These are phyloP conservation scores for Aureobasidium zeae DNA, from an alignment of 2,329 filamentous ascomycete species.

Conservation along the genomic window DNA sequence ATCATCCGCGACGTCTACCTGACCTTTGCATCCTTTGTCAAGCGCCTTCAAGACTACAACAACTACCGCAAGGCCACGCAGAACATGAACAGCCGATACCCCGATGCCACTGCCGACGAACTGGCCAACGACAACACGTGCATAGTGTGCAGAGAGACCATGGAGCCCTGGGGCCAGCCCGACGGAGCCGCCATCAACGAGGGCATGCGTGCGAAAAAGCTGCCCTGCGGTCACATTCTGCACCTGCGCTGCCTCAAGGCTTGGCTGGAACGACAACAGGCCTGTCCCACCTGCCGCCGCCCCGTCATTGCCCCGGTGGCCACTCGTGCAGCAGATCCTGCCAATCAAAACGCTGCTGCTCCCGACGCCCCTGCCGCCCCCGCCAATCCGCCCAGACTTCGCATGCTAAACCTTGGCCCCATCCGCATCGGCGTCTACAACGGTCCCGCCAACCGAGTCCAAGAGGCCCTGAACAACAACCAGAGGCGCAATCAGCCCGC, in stretches of 20 bases:
- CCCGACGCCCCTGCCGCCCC: constrained; percentile 4
- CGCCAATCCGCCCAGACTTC: constrained; percentile 24
- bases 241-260: constrained; percentile 92
- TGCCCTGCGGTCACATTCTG: constrained; percentile 90
- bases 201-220: constrained; percentile 80
- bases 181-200: constrained; percentile 47
- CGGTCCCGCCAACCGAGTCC: constrained; percentile 39
- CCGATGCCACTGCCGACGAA: constrained; percentile 82
- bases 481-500: constrained; percentile 2
- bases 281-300: constrained; percentile 86
- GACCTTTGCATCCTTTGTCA: constrained; percentile 83
- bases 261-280: constrained; percentile 95
- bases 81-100: constrained; percentile 86
- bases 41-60: constrained; percentile 77
- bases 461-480: constrained; percentile 38
- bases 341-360: constrained; percentile 6
- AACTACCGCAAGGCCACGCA: constrained; percentile 84
- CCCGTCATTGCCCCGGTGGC: constrained; percentile 47
- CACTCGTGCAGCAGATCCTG: not conserved
- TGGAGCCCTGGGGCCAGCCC: constrained; percentile 65
- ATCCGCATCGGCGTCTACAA: constrained; percentile 61
- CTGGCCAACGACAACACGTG: constrained; percentile 82
- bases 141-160: constrained; percentile 95
- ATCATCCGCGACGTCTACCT: constrained; percentile 94
- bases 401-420: constrained; percentile 62